Base-by-base conservation (phyloP, 768 basidiomycete species). In the Boletus reticulatus region DNA sequence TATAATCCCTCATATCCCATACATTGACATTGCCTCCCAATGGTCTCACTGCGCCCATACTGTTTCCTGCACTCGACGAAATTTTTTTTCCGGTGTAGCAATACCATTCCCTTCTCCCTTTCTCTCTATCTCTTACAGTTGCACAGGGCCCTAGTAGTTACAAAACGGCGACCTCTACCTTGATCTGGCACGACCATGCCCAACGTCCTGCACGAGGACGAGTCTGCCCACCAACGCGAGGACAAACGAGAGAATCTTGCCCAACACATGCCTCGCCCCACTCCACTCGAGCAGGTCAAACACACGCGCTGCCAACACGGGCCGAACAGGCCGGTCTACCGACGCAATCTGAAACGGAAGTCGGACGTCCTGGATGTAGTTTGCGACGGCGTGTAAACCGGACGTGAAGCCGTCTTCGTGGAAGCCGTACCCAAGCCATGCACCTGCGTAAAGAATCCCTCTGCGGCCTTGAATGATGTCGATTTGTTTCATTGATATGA, bases 351-450 rank as follows among this genome's bases (percentile, higher is more conserved):
- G 72, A 56, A 83, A 83, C 0, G 78, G 77, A 17, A 75, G 71
- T 4, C 60, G 60, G 31, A 77, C 72, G 5, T 66, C 68, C 10
- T 57, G 48, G 17, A 67, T 65, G 44, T 61, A 65, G 12, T 62
- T 58, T 6, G 57, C 74, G 4, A 67, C 73, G 12, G 69, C 73
- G 45, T 68, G 67, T 34, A 80, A 62, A 9, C 78, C 79, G 2
- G 75, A 72, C 3, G 79, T 71, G 66, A 89, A 89, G 3, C 85
- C 88, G 63, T 90, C 90, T 71, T 91, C 88, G 71, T 92, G 89
- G 76, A 92, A 90, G 17, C 88, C 89, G 62, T 89, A 90, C 53
- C 82, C 82, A 43, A 84, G 77, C 75, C 85, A 92, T 24, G 89
- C 89, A 11, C 88, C 87, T 3, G 75, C 86, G 64, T 78, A 87